Evolutionary conservation across 345 rosid genomes (phyloP), one percentile per base, ranked within the genome.

Genomic region (Rhodamnia rubescens): DNA sequence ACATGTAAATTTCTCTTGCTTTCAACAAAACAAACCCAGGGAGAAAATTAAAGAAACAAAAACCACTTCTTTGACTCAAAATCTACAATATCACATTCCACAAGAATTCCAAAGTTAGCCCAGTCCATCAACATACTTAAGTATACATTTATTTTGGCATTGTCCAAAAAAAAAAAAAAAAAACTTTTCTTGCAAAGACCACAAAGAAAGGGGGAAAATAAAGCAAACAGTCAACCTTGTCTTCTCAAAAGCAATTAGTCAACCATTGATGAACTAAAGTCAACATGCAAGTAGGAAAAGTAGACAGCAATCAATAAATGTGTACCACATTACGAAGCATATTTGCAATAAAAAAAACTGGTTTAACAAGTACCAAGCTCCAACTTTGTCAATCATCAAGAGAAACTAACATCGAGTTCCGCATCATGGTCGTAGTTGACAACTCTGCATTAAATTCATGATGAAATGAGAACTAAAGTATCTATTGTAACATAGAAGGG

Each of bases 11-110:
- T 56, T 32, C n/a, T 59, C 16, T 22, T 52, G 82, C 26, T 59
- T 81, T 20, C 50, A 74, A 54, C 84, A 26, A 52, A 42, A 85
- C 44, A 12, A 56, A 84, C 12, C 26, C 26, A 42, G 6, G 52
- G 32, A 74, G 6, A 36, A 21, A 51, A 47, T 15, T 51, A n/a
- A 24, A 20, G 20, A 86, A 83, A n/a, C 82, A 13, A 20, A 52
- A 29, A 74, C 47, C 32, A 40, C 59, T n/a, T 56, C 57, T 9
- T 22, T 20, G 22, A 55, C 44, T n/a, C 11, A 78, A 53, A 47
- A 51, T 40, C 36, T 82, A n/a, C 78, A 93, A 86, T 81, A 94
- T 92, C 74, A 94, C 96, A 95, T 93, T 92, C 89, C 87, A 87
- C 74, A n/a, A 32, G 44, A 32, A 69, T 64, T 44, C 24, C 78